Evolutionary conservation across 2,329 filamentous ascomycete genomes (phyloP).

Genomic region (Cladosporium sp.): DNA sequence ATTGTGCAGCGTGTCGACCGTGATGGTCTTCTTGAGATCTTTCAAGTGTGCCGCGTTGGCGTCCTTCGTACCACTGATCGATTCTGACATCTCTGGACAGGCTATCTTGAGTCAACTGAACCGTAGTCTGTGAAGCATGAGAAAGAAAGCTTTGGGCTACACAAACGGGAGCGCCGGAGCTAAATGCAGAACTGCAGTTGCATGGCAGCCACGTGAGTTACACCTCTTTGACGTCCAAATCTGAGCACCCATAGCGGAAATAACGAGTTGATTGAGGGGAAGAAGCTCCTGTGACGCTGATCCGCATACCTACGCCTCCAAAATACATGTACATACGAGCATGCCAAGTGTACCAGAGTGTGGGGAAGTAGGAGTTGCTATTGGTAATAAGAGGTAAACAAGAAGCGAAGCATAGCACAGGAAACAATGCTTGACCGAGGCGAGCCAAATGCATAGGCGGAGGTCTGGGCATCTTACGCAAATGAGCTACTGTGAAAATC

Average conservation of each 20-base stretch:
- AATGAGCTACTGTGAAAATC: neutral
- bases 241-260: neutral
- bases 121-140: neutral
- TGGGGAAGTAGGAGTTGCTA: neutral
- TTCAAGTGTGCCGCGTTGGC: slow-evolving; percentile 16
- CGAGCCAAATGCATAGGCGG: neutral
- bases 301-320: slow-evolving; percentile 1
- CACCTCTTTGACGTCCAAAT: no score
- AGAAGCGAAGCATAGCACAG: neutral
- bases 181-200: neutral
- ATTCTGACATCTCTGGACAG: neutral
- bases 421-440: neutral
- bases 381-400: slow-evolving; percentile 3
- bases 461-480: neutral
- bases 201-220: slow-evolving; percentile 15
- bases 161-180: neutral
- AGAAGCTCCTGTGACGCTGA: slow-evolving; percentile 12
- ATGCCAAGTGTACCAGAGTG: slow-evolving; percentile 5
- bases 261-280: slow-evolving; percentile 14
- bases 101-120: neutral
- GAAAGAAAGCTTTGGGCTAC: neutral
- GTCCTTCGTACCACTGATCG: neutral
- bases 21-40: slow-evolving; percentile 20
- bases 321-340: slow-evolving; percentile 1
- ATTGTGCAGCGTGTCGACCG: slow-evolving; percentile 23